These are phyloP conservation scores for Apiospora kogelbergensis DNA, from an alignment of 2,329 filamentous ascomycete species.

Conservation along the genomic window DNA sequence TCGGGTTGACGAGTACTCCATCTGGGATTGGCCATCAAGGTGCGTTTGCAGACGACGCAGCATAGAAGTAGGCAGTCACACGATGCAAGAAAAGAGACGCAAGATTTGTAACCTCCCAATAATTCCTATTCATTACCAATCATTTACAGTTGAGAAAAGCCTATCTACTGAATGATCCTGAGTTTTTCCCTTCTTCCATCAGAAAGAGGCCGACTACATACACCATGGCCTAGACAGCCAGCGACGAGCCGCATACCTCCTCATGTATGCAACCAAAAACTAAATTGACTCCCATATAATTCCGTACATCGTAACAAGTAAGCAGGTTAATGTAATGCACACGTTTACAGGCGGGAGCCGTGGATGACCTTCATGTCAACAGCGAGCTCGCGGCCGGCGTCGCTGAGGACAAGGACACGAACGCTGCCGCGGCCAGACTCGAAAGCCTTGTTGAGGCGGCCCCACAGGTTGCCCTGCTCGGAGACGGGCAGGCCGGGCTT, in stretches of 20 bases:
- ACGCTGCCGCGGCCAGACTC: slow-evolving; percentile 90
- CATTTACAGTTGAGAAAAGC: slow-evolving; percentile 16
- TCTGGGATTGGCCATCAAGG: background rate
- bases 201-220: background rate
- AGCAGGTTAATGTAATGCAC: slow-evolving; percentile 10
- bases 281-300: slow-evolving; percentile 28
- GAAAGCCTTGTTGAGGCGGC: slow-evolving; percentile 79
- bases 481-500: slow-evolving; percentile 93
- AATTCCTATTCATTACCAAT: slow-evolving; percentile 15
- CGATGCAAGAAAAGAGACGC: too few species aligned
- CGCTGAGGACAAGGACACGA: slow-evolving; percentile 92
- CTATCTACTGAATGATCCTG: slow-evolving; percentile 7
- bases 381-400: slow-evolving; percentile 88
- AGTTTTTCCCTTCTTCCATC: slow-evolving; percentile 2
- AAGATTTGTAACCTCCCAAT: background rate
- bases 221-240: background rate
- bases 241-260: slow-evolving; percentile 12
- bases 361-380: slow-evolving; percentile 99
- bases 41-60: background rate
- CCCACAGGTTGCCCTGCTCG: slow-evolving; percentile 88
- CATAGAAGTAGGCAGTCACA: background rate
- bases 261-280: slow-evolving; percentile 20
- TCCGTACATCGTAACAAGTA: slow-evolving; percentile 25
- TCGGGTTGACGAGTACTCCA: background rate
- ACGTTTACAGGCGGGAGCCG: slow-evolving; percentile 62